Conservation (phyloP, 352 stramenopile species). For the Saprolegnia parasitica region DNA sequence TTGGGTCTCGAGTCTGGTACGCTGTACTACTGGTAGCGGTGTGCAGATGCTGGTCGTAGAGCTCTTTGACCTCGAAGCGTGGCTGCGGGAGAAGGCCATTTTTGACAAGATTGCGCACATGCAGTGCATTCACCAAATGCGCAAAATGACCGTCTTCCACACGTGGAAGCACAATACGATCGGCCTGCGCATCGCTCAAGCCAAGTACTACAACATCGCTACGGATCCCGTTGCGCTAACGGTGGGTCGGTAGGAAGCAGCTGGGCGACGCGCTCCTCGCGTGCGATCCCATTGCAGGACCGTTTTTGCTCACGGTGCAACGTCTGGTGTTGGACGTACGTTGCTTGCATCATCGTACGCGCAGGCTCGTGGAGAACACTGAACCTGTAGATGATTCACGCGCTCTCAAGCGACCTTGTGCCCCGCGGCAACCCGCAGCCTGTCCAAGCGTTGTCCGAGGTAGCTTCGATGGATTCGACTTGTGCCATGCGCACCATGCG, state of each 20-base stretch:
- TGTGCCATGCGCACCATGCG: too few species aligned
- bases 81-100: slow-evolving; percentile 20
- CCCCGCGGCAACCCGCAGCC: not conserved
- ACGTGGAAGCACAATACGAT: slow-evolving; percentile 25
- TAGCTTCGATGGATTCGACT: too few species aligned
- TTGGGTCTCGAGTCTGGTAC: slow-evolving; percentile 1
- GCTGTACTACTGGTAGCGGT: not conserved
- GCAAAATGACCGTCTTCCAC: slow-evolving; percentile 21
- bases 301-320: not conserved
- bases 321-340: not conserved
- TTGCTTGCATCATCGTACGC: not conserved
- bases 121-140: slow-evolving; percentile 18
- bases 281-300: not conserved
- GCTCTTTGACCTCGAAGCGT: slow-evolving; percentile 8
- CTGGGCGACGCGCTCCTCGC: not conserved
- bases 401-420: not conserved
- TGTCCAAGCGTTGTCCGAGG: not conserved
- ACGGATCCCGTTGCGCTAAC: too few species aligned
- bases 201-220: not conserved
- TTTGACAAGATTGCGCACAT: slow-evolving; percentile 20
- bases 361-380: too few species aligned
- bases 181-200: slow-evolving; percentile 3
- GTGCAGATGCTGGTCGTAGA: not conserved
- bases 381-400: too few species aligned
- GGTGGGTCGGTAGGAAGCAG: not conserved